Percentiles rank a stretch among this genome's conserved stretches.
phyloP scores from a whole-genome alignment of 2,329 filamentous ascomycete genomes.

The Trichoderma sp. region DNA sequence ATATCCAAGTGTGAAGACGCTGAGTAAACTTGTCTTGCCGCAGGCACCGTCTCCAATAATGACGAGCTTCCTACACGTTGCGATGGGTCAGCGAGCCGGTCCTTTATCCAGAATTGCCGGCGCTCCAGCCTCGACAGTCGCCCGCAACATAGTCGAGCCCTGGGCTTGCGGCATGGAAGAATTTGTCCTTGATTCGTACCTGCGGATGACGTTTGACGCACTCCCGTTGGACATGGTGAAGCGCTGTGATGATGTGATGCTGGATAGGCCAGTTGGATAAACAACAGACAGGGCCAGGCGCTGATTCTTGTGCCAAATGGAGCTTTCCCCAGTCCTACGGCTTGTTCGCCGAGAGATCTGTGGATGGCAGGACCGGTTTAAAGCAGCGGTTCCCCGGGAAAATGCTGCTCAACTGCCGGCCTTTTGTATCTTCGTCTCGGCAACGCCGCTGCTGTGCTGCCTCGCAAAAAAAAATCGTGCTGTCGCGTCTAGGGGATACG shows the following conservation, averaged over 20 bases:
- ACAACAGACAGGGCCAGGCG: conserved; percentile 17
- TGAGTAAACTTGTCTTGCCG: conserved; percentile 95
- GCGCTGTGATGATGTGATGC: conserved; percentile 28
- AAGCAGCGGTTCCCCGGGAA: conserved; percentile 10
- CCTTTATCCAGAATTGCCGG: background rate
- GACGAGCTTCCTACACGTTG: conserved; percentile 76
- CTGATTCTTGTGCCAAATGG: conserved; percentile 16
- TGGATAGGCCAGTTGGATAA: background rate
- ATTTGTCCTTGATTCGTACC: conserved; percentile 51
- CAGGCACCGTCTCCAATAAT: conserved; percentile 98
- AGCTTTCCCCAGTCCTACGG: conserved; percentile 27
- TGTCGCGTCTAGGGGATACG: conserved; percentile 34
- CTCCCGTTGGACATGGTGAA: conserved; percentile 51
- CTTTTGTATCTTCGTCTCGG: conserved; percentile 25
- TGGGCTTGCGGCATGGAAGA: background rate
- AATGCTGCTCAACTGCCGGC: conserved; percentile 8
- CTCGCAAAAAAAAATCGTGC: conserved; percentile 28
- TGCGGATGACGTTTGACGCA: conserved; percentile 64
- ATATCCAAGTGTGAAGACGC: conserved; percentile 96
- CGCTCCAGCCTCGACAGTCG: background rate
- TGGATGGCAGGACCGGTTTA: conserved; percentile 23
- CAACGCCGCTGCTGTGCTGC: conserved; percentile 28
- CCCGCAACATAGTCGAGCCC: background rate
- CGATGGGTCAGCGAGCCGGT: conserved; percentile 30
- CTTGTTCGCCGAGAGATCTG: conserved; percentile 27